A percentile compares a stretch with the other conserved stretches of the same genome.
phyloP scores from a whole-genome alignment of 208 protist species.

The Trypanosoma cruzi region DNA sequence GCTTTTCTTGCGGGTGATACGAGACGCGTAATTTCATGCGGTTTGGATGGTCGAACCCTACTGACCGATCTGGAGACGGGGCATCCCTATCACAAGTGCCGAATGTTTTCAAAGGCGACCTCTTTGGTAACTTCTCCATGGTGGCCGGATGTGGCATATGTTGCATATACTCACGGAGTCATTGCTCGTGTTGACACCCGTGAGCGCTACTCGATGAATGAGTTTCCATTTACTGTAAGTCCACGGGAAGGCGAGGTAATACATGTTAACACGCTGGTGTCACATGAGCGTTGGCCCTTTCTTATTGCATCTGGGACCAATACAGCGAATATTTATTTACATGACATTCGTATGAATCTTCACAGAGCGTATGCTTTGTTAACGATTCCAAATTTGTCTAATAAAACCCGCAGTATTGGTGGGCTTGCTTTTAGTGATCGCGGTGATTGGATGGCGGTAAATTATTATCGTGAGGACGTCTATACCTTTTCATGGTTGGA shows the following conservation, averaged over 20 bases:
- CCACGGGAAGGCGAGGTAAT: conserved; percentile 23
- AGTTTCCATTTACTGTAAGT: conserved; percentile 12
- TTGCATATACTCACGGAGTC: conserved; percentile 40
- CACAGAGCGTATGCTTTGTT: conserved; percentile 38
- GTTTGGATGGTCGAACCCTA: conserved; percentile 37
- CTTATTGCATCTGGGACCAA: conserved; percentile 40
- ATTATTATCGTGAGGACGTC: conserved; percentile 41
- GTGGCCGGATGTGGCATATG: conserved; percentile 42
- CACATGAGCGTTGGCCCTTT: conserved; percentile 42
- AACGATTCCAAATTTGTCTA: conserved; percentile 8
- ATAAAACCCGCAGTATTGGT: conserved; percentile 26
- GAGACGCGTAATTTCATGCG: conserved; percentile 38
- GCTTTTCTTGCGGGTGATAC: conserved; percentile 36
- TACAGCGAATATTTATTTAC: conserved; percentile 41
- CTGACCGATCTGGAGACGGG: conserved; percentile 36
- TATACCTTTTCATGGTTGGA: conserved; percentile 45
- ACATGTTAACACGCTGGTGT: conserved; percentile 34
- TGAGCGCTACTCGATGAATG: conserved; percentile 3
- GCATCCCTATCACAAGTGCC: conserved; percentile 20
- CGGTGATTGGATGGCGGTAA: conserved; percentile 49
- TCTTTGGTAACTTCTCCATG: conserved; percentile 28
- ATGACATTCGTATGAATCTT: conserved; percentile 52
- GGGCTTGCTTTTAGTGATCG: conserved; percentile 46
- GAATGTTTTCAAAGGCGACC: conserved; percentile 30
- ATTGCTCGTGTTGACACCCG: conserved; percentile 44